Percentiles rank a stretch among this genome's conserved stretches.
phyloP scores from a whole-genome alignment of 2,329 filamentous ascomycete species.

The Beauveria scarabaeidicola region DNA sequence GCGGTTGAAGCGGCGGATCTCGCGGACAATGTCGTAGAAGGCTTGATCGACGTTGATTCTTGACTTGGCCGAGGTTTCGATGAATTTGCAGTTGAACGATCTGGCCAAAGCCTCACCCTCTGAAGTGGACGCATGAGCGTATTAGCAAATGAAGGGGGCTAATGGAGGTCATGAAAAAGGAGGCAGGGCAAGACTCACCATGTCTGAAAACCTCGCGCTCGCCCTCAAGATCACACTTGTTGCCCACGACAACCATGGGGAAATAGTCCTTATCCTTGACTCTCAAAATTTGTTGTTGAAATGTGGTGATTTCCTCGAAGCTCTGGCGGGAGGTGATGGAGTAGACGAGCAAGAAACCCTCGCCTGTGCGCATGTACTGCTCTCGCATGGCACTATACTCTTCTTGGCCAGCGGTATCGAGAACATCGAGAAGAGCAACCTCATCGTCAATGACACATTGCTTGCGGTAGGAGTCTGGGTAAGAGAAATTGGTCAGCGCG shows the following conservation, averaged over 20 bases:
- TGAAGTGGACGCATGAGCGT: constrained; percentile 30
- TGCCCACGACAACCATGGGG: constrained; percentile 96
- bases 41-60: constrained; percentile 97
- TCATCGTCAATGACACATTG: constrained; percentile 99
- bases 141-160: constrained; percentile 6
- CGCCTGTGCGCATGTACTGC: constrained; percentile 98
- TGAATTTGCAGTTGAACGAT: constrained; percentile 93
- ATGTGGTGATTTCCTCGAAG: constrained; percentile 97
- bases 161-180: neutral
- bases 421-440: constrained; percentile 91
- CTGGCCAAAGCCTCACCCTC: constrained; percentile 83
- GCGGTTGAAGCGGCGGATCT: constrained; percentile 97
- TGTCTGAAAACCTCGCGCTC: constrained; percentile 88
- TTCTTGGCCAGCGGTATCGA: constrained; percentile 96
- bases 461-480: constrained; percentile 96
- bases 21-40: constrained; percentile 96
- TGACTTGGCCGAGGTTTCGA: constrained; percentile 97
- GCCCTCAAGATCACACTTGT: constrained; percentile 96
- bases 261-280: constrained; percentile 99
- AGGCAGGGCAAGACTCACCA: constrained; percentile 51
- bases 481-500: neutral
- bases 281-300: constrained; percentile 95
- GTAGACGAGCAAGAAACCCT: constrained; percentile 96
- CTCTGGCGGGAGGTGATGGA: constrained; percentile 96
- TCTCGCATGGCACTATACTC: constrained; percentile 99